A percentile compares a stretch with the other conserved stretches of the same genome.
phyloP scores from a whole-genome alignment of 2,329 filamentous ascomycete genomes.

The Dactylellina cionopaga region DNA sequence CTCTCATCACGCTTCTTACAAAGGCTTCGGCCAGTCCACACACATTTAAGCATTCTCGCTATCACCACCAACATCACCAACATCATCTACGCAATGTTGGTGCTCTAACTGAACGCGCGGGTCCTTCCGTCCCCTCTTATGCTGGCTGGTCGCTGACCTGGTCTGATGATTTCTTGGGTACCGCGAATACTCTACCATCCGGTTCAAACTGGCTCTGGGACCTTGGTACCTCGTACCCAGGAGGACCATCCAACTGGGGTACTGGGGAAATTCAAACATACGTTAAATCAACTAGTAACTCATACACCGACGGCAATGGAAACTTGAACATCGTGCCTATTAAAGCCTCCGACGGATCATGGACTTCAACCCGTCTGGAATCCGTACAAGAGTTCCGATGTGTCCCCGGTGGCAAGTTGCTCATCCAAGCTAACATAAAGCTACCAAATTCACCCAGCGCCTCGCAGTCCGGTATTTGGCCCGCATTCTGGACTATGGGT shows the following conservation, averaged over 20 bases:
- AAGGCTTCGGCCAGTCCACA: background rate
- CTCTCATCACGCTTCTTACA: conserved; percentile 9
- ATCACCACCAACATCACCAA: conserved; percentile 18
- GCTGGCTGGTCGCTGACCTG: conserved; percentile 46
- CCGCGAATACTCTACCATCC: conserved; percentile 59
- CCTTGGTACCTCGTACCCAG: conserved; percentile 64
- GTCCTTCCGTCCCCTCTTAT: conserved; percentile 11
- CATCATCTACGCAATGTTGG: background rate
- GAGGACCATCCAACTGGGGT: conserved; percentile 65
- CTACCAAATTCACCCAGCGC: conserved; percentile 53
- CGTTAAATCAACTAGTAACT: conserved; percentile 61
- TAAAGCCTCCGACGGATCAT: conserved; percentile 57
- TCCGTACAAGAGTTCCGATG: conserved; percentile 60
- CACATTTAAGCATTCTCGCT: too few relatives aligned
- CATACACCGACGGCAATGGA: conserved; percentile 60
- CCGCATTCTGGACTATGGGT: conserved; percentile 65
- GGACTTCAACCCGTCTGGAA: conserved; percentile 65
- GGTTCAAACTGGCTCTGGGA: conserved; percentile 63
- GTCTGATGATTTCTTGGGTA: conserved; percentile 60
- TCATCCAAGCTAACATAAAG: conserved; percentile 61
- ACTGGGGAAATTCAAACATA: conserved; percentile 66
- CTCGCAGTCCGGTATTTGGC: conserved; percentile 60
- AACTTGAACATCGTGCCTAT: conserved; percentile 61
- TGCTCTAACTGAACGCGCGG: background rate
- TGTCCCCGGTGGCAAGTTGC: conserved; percentile 59